Evolutionary conservation across 2,329 filamentous ascomycete genomes (phyloP).

Genomic region (Pleoardoris graminearum): DNA sequence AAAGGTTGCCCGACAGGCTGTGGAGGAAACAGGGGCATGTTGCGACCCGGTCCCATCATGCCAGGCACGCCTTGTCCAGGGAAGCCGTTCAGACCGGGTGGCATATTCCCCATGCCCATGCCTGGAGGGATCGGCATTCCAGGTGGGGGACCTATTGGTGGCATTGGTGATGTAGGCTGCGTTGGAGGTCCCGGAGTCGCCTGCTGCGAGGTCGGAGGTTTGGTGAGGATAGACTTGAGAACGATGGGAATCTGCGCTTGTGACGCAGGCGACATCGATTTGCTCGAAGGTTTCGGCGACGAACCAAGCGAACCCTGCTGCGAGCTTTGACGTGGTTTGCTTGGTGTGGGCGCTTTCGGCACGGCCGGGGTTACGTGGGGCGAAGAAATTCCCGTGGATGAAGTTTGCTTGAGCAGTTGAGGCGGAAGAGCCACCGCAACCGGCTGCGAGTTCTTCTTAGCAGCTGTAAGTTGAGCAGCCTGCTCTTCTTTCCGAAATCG

Average conservation of each 20-base stretch:
- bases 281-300: slow-evolving; percentile 70
- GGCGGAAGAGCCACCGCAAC: slow-evolving; percentile 56
- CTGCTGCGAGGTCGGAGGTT: slow-evolving; percentile 56
- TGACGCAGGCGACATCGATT: slow-evolving; percentile 62
- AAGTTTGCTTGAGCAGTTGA: slow-evolving; percentile 57
- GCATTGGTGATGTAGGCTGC: slow-evolving; percentile 65
- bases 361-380: slow-evolving; percentile 83
- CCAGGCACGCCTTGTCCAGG: slow-evolving; percentile 56
- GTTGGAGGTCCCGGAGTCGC: slow-evolving; percentile 55
- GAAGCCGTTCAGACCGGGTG: slow-evolving; percentile 54
- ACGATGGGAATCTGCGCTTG: slow-evolving; percentile 68
- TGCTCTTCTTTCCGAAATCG: slow-evolving; percentile 49
- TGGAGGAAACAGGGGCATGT: slow-evolving; percentile 60
- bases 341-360: slow-evolving; percentile 80
- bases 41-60: slow-evolving; percentile 59
- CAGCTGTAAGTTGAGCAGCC: slow-evolving; percentile 32
- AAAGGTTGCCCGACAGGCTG: slow-evolving; percentile 57
- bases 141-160: slow-evolving; percentile 62
- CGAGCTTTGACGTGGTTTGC: slow-evolving; percentile 73
- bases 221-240: slow-evolving; percentile 65
- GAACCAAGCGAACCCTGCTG: slow-evolving; percentile 74
- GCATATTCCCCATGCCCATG: slow-evolving; percentile 50
- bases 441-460: slow-evolving; percentile 45
- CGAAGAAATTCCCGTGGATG: slow-evolving; percentile 63
- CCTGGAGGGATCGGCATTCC: slow-evolving; percentile 62